A percentile compares a stretch with the other conserved stretches of the same genome.
These are phyloP conservation scores for Neckera pumila DNA, from an alignment of 225 moss, liverwort and hornwort species.

Conservation along the genomic window DNA sequence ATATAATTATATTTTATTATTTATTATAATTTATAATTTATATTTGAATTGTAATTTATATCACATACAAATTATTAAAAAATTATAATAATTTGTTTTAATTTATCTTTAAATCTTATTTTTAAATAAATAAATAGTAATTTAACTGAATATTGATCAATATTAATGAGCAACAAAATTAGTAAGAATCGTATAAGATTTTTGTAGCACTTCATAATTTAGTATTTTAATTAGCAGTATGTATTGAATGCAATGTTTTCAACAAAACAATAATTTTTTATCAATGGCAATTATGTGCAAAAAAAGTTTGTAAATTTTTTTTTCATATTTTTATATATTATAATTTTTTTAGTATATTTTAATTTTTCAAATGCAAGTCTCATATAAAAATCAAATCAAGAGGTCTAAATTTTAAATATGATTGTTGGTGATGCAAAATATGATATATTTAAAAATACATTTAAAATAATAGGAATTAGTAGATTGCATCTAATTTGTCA, in stretches of 20 bases:
- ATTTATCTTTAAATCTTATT: not conserved
- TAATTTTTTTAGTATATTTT: too few relatives aligned
- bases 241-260: not conserved
- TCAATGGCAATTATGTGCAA: not conserved
- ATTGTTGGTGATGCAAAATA: accelerated
- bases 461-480: not conserved
- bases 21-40: not conserved
- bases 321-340: too few relatives aligned
- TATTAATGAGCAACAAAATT: too few relatives aligned
- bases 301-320: too few relatives aligned
- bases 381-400: not conserved
- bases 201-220: not conserved
- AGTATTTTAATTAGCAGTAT: not conserved
- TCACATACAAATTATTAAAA: not conserved
- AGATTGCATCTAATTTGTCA: not conserved
- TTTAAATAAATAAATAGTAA: too few relatives aligned
- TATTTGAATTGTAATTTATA: not conserved
- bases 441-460: too few relatives aligned
- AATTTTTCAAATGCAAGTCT: not conserved
- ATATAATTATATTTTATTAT: too few relatives aligned
- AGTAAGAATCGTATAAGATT: too few relatives aligned
- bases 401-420: not conserved
- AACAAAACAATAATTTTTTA: not conserved
- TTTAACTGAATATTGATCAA: too few relatives aligned
- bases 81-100: not conserved